Base-by-base conservation (phyloP, 768 basidiomycete species). In the Termitomyces bulborhizus region DNA sequence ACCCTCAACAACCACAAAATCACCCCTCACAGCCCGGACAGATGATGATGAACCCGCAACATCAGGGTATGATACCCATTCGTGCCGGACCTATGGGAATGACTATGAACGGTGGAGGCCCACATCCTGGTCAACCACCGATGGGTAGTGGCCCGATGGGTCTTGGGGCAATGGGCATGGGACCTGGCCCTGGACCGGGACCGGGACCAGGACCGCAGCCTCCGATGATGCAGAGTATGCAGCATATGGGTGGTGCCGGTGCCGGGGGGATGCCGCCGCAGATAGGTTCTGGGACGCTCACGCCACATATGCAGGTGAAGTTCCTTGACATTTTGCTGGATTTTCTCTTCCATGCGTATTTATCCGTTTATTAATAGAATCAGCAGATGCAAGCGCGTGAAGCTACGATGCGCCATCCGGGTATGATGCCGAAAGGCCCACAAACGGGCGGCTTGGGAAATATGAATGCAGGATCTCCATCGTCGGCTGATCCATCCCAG, bases 381-480 rank as follows among this genome's bases (percentile, higher is more conserved):
- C 67, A 66, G 49, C 63, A 60, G 24, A 57, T 57, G 58, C 59
- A 60, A 51, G 55, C 43, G 24, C 48, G 58, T 37, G 58, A 53
- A 44, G 45, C 48, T 51, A 52, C 60, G 13, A 55, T 57, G 44
- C 51, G 65, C 57, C 61, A 71, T 74, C 69, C 70, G 73, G 66
- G 43, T 6, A 61, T 60, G 46, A 54, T 68, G 34, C 74, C 75
- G 57, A 70, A 77, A 54, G 71, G 66, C 53, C 66, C 72, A 39
- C 68, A 69, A 0, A 62, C 67, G 26, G 62, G 66, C 43, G 55
- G 66, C 62, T 15, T 65, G 40, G 57, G 50, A 62, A 29, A 62
- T 59, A 27, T 72, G 69, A 73, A 70, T 45, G 72, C 70, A 15
- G 70, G 71, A 13, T 80, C 79, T n/a, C 79, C 81, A 13, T 65